Evolutionary conservation across 2,329 filamentous ascomycete species (phyloP).

Genomic region (Rhinocladiella similis): DNA sequence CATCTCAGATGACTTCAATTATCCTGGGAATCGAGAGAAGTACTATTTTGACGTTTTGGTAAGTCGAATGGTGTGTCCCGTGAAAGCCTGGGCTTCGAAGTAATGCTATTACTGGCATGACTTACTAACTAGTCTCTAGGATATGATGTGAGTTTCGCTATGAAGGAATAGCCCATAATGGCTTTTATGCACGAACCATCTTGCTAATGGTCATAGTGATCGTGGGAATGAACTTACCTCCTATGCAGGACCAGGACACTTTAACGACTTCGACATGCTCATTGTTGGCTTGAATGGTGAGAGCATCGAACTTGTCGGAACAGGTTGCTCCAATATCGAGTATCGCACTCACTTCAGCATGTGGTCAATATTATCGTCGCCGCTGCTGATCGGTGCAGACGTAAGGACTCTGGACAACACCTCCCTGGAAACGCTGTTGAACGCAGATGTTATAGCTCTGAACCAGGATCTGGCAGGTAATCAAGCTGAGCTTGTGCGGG

Average conservation of each 20-base stretch:
- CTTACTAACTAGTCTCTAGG: too few relatives aligned
- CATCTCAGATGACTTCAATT: constrained; percentile 30
- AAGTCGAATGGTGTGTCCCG: too few relatives aligned
- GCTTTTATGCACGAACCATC: too few relatives aligned
- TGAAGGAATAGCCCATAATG: too few relatives aligned
- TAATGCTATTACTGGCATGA: too few relatives aligned
- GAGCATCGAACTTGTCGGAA: constrained; percentile 38
- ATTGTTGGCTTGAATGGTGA: constrained; percentile 50
- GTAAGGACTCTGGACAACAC: background rate
- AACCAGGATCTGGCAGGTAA: constrained; percentile 7
- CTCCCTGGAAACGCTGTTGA: too few relatives aligned
- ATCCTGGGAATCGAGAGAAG: background rate
- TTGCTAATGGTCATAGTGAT: constrained; percentile 23
- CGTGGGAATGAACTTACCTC: constrained; percentile 34
- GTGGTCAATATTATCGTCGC: constrained; percentile 54
- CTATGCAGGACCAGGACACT: constrained; percentile 53
- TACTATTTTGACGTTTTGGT: background rate
- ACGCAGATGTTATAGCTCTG: constrained; percentile 3
- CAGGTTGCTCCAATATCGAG: constrained; percentile 38
- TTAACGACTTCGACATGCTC: constrained; percentile 55
- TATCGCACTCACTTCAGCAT: constrained; percentile 53
- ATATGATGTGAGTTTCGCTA: too few relatives aligned
- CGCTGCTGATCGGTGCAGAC: constrained; percentile 51
- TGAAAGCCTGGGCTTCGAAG: too few relatives aligned
- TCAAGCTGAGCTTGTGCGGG: background rate